phyloP scores from a whole-genome alignment of 2,329 filamentous ascomycete species.

The Neurospora crassa region DNA sequence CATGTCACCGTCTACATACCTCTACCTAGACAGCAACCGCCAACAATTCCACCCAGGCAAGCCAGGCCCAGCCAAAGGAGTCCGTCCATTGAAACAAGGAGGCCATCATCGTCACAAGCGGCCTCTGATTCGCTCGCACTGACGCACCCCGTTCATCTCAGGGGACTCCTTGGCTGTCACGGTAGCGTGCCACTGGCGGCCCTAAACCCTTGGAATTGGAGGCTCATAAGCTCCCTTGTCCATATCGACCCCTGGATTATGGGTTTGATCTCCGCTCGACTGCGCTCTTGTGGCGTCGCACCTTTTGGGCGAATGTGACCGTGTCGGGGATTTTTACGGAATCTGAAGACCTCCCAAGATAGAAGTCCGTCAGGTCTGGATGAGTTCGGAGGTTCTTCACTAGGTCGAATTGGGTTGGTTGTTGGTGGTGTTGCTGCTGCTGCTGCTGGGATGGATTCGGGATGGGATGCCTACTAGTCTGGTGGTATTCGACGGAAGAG shows the following conservation, averaged over 20 bases:
- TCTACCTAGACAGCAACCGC: not conserved
- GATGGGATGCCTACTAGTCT: not conserved
- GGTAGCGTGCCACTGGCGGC: not conserved
- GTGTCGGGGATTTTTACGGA: not conserved
- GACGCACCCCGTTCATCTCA: not conserved
- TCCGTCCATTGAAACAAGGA: not conserved
- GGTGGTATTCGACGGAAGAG: not conserved
- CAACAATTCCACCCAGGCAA: not conserved
- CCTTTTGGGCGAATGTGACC: not conserved
- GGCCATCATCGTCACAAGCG: not conserved
- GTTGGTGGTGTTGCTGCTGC: not conserved
- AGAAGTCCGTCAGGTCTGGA: not conserved
- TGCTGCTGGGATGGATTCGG: not conserved
- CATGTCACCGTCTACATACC: not conserved
- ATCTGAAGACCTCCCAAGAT: not conserved
- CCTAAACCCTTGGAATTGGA: not conserved
- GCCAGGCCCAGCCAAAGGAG: not conserved
- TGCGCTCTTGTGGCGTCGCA: not conserved
- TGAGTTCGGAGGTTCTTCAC: not conserved
- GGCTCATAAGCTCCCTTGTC: not conserved
- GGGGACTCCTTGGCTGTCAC: not conserved
- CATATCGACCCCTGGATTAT: not conserved
- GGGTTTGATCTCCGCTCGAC: not conserved
- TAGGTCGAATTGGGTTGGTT: not conserved
- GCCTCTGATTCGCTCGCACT: not conserved